A percentile compares a stretch with the other conserved stretches of the same genome.
Conservation (phyloP, 2,329 filamentous ascomycete species). For the Ophiocordyceps camponoti-floridani region DNA sequence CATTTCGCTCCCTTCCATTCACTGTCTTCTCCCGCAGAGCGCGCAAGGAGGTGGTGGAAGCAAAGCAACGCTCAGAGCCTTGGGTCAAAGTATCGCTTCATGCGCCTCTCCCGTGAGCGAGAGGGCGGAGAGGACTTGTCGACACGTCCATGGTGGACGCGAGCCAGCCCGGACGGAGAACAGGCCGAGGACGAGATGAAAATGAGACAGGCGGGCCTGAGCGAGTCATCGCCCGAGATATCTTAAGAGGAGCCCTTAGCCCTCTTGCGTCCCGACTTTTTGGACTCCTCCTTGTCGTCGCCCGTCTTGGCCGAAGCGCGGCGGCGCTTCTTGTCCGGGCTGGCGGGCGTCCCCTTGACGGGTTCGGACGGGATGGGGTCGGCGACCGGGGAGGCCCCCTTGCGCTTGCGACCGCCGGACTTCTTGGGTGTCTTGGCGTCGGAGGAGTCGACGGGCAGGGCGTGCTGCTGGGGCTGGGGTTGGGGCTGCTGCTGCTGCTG, state of each 20-base stretch:
- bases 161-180: not conserved
- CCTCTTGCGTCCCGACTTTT: slow-evolving; percentile 44
- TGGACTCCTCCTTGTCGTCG: slow-evolving; percentile 37
- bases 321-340: slow-evolving; percentile 47
- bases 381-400: slow-evolving; percentile 29
- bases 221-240: too few species aligned
- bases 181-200: not conserved
- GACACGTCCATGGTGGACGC: not conserved
- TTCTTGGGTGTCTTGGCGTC: slow-evolving; percentile 42
- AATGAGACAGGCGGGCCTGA: too few species aligned
- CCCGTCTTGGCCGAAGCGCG: slow-evolving; percentile 34
- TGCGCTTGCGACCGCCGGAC: slow-evolving; percentile 33
- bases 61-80: too few species aligned
- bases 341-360: slow-evolving; percentile 23
- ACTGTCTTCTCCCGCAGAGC: not conserved
- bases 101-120: too few species aligned
- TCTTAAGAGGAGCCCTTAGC: slow-evolving; percentile 20
- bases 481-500: too few species aligned
- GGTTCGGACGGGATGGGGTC: slow-evolving; percentile 15
- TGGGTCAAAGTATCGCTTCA: too few species aligned
- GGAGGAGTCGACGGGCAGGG: slow-evolving; percentile 13
- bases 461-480: too few species aligned
- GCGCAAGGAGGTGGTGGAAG: not conserved
- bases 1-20: too few species aligned
- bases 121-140: not conserved